Base-by-base conservation (phyloP, 768 basidiomycete genomes). In the Clitopilus hobsonii region DNA sequence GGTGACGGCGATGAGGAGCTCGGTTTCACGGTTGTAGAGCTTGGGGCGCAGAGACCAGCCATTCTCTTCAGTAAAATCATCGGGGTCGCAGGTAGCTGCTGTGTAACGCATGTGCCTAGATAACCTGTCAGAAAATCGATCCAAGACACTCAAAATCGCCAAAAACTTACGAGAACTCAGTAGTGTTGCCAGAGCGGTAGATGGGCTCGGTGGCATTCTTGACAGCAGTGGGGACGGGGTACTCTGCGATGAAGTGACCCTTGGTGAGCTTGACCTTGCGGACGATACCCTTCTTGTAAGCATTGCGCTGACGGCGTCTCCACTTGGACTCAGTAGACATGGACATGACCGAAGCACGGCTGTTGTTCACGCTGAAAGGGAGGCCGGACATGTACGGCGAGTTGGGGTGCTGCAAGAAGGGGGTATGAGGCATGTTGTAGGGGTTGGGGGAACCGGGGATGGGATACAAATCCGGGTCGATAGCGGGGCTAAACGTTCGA, bases 1-100 rank as follows among this genome's bases (percentile, higher is more conserved):
- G 7, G 93, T 96, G 59, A 98, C 90, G 13, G 94, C 95, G 63
- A 98, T 95, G 28, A 98, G 81, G 6, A 98, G 71, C 61, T 98
- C 96, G 1, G 96, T 98, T 61, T 90, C 82, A 53, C 95, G 87
- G 54, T 86, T 84, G 73, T 94, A 97, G 59, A 86, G 72, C 66
- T 90, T 90, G 3, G 88, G 79, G n/a, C 95, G 87, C 47, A 98
- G 76, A 2, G 89, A 85, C 80, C 86, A 98, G 22, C 95, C 95
- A 60, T 79, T 82, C 16, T 80, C 86, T 63, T 85, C 81, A 5
- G 74, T 73, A 65, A 95, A 95, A 59, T 94, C 91, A 65, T 96
- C 93, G 8, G 94, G 93, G 64, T 95, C 93, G 62, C 83, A 85
- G 0, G 91, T 94, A 11, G 91, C 93, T 11, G 93, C 94, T 18